Conservation (phyloP, 2,329 filamentous ascomycete species). For the Delphinella strobiligena region DNA sequence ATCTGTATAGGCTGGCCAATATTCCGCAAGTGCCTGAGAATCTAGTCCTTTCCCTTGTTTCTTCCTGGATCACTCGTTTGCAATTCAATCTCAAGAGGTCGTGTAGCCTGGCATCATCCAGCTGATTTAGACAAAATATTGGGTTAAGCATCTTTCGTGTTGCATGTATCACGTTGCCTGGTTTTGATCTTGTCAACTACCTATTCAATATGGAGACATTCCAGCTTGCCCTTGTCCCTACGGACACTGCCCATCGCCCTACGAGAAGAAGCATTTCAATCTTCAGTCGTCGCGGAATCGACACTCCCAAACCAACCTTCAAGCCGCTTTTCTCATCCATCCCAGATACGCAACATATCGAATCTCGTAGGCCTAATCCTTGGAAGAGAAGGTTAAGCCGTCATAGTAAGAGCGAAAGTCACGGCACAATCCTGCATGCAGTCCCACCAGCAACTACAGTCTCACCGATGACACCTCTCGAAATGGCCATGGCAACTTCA, state of each 20-base stretch:
- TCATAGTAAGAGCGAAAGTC: background rate
- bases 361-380: background rate
- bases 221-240: background rate
- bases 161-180: background rate
- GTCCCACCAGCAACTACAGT: slow-evolving; percentile 17
- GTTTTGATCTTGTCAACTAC: background rate
- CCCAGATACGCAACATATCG: background rate
- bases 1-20: background rate
- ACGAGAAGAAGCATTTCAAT: background rate
- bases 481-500: slow-evolving; percentile 25
- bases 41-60: background rate
- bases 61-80: background rate
- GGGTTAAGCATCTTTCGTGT: background rate
- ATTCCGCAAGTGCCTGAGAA: no score
- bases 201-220: background rate
- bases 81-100: background rate
- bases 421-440: slow-evolving; percentile 20
- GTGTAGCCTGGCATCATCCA: background rate
- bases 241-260: background rate
- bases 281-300: background rate
- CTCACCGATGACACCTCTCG: slow-evolving; percentile 18
- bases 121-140: background rate
- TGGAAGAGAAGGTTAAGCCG: slow-evolving; percentile 6
- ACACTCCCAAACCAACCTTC: background rate
- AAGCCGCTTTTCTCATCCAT: background rate